Conservation (phyloP, 768 basidiomycete genomes). For the Podaxis rugospora region DNA sequence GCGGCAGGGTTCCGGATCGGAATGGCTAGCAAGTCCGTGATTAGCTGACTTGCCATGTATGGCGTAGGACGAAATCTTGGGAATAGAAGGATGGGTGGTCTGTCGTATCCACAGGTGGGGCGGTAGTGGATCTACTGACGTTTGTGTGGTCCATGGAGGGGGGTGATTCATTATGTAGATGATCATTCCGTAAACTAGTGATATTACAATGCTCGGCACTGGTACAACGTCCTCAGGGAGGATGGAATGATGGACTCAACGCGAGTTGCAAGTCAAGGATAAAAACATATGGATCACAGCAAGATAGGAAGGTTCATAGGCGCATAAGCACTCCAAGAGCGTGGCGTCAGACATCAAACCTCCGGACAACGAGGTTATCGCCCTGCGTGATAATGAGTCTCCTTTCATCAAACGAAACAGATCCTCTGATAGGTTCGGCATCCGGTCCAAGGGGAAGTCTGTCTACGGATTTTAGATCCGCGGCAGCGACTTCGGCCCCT, state of each 20-base stretch:
- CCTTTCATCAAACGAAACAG: conserved; percentile 71
- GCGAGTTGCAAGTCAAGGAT: conserved; percentile 3
- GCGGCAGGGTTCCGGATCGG: neutral
- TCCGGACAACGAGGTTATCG: conserved; percentile 42
- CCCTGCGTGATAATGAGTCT: conserved; percentile 53
- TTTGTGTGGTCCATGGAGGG: neutral
- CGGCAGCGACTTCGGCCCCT: conserved; percentile 37
- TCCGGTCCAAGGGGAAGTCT: conserved; percentile 4
- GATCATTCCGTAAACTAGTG: conserved; percentile 7
- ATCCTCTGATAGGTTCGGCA: conserved; percentile 29
- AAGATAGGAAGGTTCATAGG: conserved; percentile 9
- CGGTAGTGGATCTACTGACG: conserved; percentile 4
- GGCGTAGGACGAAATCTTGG: neutral
- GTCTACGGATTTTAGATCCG: conserved; percentile 19
- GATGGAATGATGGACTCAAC: neutral
- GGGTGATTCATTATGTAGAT: conserved; percentile 3
- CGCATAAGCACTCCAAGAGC: neutral
- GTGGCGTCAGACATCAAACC: conserved; percentile 50
- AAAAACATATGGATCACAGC: conserved; percentile 2
- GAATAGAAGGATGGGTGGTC: neutral
- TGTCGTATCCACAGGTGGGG: neutral
- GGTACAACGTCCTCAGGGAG: neutral
- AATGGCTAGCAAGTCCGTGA: neutral
- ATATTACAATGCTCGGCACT: neutral
- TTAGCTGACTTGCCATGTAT: neutral